Base-by-base conservation (phyloP, 1,139 yeast species). In the Scheffersomyces parashehatae region DNA sequence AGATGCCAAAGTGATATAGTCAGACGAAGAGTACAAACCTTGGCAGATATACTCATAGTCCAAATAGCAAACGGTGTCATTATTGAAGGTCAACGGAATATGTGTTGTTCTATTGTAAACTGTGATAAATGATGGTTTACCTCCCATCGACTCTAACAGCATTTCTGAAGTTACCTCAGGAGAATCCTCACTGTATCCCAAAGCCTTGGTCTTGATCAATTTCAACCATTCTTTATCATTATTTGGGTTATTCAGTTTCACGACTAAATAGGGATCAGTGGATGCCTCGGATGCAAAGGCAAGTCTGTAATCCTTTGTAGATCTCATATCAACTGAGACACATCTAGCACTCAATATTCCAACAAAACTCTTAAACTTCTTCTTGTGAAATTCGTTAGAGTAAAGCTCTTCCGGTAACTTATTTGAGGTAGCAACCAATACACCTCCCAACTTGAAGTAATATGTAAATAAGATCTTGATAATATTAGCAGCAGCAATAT, bases 361-460 rank as follows among this genome's bases (percentile, higher is more conserved):
- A 36, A 80, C 79, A 60, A 85, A 85, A 10, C 73, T 66, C 42
- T 75, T 70, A 59, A 85, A 83, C 39, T 80, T 81, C 6, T 72
- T 66, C 53, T 79, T 81, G 49, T 81, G 79, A 57, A 84, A 83
- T 41, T 79, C 82, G 10, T 81, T 81, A 1, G 88, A 75, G 52
- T 85, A 85, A 35, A 85, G 68, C 47, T 85, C 85, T 51, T 84
- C 88, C 0, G 90, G 91, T 12, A 84, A 62, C 54, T 85, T 73
- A 52, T 85, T 85, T 1, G 88, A 82, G 1, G 89, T 85, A 1
- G 90, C 88, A 28, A 85, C 83, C 37, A 85, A 61, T 0, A 85
- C 88, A 3, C 91, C 91, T 3, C 91, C 90, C 7, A 85, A 62
- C 53, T 82, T 83, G 67, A 85, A 84, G 62, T 79, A 85, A 59